phyloP scores from a whole-genome alignment of 1,284 basidiomycete species.

The Schizopora paradoxa region DNA sequence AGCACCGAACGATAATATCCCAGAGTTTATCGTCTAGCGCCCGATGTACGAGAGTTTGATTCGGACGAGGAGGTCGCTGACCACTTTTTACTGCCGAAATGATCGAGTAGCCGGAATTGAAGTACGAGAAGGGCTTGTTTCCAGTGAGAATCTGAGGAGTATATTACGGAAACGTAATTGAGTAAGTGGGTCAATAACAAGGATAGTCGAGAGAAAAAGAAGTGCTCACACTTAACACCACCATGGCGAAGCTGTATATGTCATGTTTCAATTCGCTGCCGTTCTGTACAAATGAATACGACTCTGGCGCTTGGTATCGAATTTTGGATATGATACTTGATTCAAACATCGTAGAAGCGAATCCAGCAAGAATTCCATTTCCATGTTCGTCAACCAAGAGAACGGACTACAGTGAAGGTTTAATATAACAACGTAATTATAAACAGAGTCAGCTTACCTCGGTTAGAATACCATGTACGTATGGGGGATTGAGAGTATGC shows the following conservation, averaged over 20 bases:
- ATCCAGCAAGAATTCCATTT: slow-evolving; percentile 11
- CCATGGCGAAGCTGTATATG: slow-evolving; percentile 15
- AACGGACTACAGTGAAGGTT: neutral
- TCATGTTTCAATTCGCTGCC: neutral
- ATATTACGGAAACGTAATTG: neutral
- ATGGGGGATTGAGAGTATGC: slow-evolving; percentile 11
- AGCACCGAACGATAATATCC: slow-evolving; percentile 11
- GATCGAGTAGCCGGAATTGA: neutral
- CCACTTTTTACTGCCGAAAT: slow-evolving; percentile 4
- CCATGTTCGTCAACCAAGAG: slow-evolving; percentile 10
- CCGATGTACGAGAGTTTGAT: slow-evolving; percentile 5
- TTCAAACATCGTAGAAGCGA: slow-evolving; percentile 14
- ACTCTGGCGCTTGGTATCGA: slow-evolving; percentile 12
- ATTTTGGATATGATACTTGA: slow-evolving; percentile 1
- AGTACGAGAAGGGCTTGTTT: slow-evolving; percentile 4
- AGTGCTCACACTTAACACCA: slow-evolving; percentile 6
- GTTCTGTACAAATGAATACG: neutral
- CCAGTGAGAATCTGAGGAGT: slow-evolving; percentile 10
- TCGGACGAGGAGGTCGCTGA: slow-evolving; percentile 6
- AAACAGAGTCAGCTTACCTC: slow-evolving; percentile 1
- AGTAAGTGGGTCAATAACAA: neutral
- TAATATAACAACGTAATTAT: no score
- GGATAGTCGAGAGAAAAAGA: neutral
- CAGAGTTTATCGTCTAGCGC: slow-evolving; percentile 14
- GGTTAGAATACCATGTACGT: slow-evolving; percentile 11